Conservation (phyloP, 257 asterid genomes). For the Primulina huaijiensis region DNA sequence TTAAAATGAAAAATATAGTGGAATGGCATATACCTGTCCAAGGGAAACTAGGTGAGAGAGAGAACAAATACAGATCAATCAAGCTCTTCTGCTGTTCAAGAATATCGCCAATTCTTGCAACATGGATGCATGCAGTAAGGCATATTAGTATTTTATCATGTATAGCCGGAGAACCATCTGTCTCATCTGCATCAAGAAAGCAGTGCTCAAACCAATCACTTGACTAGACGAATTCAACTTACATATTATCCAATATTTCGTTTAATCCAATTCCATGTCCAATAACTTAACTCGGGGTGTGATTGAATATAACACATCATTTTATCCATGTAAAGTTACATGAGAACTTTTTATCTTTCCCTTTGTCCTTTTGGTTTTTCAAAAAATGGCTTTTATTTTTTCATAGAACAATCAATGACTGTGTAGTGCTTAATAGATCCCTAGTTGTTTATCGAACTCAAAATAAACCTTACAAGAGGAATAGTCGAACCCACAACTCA, state of each 20-base stretch:
- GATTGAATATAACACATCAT: background rate
- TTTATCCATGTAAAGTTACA: background rate
- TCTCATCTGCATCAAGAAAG: slow-evolving; percentile 50
- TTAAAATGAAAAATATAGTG: slow-evolving; percentile 4
- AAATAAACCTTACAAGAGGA: too few relatives aligned
- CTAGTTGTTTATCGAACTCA: too few relatives aligned
- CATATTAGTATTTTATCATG: slow-evolving; percentile 67
- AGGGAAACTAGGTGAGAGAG: slow-evolving; percentile 65
- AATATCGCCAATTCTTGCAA: slow-evolving; percentile 67
- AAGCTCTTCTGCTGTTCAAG: slow-evolving; percentile 61
- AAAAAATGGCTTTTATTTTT: too few relatives aligned
- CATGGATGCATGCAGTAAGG: slow-evolving; percentile 63
- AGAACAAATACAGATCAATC: slow-evolving; percentile 48
- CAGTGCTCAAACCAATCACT: slow-evolving; percentile 23
- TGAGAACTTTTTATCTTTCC: slow-evolving; percentile 6
- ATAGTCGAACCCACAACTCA: too few relatives aligned
- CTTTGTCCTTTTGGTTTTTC: background rate
- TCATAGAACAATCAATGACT: too few relatives aligned
- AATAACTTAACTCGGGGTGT: slow-evolving; percentile 7
- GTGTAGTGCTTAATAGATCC: too few relatives aligned
- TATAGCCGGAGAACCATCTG: slow-evolving; percentile 51
- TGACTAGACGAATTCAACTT: background rate
- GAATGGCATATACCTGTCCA: slow-evolving; percentile 67
- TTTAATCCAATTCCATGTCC: background rate
- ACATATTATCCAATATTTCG: slow-evolving; percentile 2